Percentiles rank a stretch among this genome's conserved stretches.
phyloP scores from a whole-genome alignment of 441 rosid species.

The Aquilaria agallochum region DNA sequence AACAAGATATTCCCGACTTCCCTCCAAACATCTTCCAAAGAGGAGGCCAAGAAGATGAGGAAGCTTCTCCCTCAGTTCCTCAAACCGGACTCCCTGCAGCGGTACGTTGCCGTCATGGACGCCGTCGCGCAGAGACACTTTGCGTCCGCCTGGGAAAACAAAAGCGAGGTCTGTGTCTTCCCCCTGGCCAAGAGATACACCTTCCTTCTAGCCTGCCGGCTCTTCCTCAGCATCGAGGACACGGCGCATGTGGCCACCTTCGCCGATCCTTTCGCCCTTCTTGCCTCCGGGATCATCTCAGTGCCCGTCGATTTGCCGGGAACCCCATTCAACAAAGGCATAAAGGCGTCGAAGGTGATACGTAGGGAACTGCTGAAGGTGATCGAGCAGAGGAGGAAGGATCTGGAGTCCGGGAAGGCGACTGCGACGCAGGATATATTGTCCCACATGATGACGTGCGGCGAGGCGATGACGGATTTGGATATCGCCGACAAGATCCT shows the following conservation, averaged over 20 bases:
- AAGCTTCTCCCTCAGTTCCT: constrained; percentile 26
- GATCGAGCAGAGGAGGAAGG: constrained; percentile 23
- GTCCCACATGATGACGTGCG: constrained; percentile 28
- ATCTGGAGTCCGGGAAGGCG: constrained; percentile 17
- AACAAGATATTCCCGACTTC: constrained; percentile 42
- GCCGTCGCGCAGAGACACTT: constrained; percentile 30
- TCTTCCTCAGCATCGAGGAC: constrained; percentile 38
- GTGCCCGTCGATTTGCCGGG: constrained; percentile 39
- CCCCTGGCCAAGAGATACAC: constrained; percentile 37
- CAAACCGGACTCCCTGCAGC: constrained; percentile 34
- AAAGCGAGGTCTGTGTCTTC: constrained; percentile 23
- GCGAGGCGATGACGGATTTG: constrained; percentile 23
- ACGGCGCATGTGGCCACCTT: constrained; percentile 17
- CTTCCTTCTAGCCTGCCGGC: constrained; percentile 34
- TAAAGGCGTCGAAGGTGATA: constrained; percentile 26
- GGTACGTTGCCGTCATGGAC: constrained; percentile 41
- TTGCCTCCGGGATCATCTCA: constrained; percentile 29
- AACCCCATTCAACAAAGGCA: constrained; percentile 31
- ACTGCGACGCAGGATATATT: constrained; percentile 26
- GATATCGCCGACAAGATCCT: constrained; percentile 42
- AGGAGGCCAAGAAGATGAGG: constrained; percentile 34
- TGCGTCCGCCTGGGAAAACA: constrained; percentile 23
- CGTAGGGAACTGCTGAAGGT: constrained; percentile 27
- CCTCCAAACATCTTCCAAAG: constrained; percentile 17
- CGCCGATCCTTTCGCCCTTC: constrained; percentile 13